Evolutionary conservation across 176 grass and related monocot species (phyloP).

Genomic region (Secale cereale): DNA sequence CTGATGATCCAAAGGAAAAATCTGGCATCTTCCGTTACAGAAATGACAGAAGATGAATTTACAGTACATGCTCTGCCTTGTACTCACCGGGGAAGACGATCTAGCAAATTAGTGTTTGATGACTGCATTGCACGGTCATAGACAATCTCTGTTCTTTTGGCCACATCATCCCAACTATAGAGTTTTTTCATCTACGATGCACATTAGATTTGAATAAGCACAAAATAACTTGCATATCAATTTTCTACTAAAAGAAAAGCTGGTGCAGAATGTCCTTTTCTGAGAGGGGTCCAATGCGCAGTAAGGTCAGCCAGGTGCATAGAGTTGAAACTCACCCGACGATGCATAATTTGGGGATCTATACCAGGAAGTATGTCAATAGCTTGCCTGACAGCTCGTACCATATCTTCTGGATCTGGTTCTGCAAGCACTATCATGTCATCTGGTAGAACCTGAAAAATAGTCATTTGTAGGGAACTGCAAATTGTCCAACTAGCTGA

Average conservation of each 20-base stretch:
- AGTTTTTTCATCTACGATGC: conserved; percentile 67
- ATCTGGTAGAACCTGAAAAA: conserved; percentile 85
- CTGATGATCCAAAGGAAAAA: neutral
- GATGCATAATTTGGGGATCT: conserved; percentile 84
- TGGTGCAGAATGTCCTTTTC: neutral
- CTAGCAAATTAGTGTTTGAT: conserved; percentile 52
- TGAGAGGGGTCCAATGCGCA: neutral
- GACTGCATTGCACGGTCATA: conserved; percentile 63
- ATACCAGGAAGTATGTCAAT: conserved; percentile 80
- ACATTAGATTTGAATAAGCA: conserved; percentile 25
- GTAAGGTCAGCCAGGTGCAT: neutral
- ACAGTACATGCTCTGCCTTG: neutral
- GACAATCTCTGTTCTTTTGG: conserved; percentile 84
- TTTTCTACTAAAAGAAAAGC: neutral
- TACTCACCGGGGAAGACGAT: conserved; percentile 68
- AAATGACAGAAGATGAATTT: conserved; percentile 18
- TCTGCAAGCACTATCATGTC: conserved; percentile 95
- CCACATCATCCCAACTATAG: conserved; percentile 97
- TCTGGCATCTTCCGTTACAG: neutral
- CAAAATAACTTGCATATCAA: neutral
- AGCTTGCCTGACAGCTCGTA: conserved; percentile 69
- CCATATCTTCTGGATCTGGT: conserved; percentile 81
- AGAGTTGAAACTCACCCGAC: conserved; percentile 43
- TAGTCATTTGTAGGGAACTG: neutral
- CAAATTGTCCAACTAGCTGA: neutral